Evolutionary conservation across 306 rosid species (phyloP).

Genomic region (Castanea crenata): DNA sequence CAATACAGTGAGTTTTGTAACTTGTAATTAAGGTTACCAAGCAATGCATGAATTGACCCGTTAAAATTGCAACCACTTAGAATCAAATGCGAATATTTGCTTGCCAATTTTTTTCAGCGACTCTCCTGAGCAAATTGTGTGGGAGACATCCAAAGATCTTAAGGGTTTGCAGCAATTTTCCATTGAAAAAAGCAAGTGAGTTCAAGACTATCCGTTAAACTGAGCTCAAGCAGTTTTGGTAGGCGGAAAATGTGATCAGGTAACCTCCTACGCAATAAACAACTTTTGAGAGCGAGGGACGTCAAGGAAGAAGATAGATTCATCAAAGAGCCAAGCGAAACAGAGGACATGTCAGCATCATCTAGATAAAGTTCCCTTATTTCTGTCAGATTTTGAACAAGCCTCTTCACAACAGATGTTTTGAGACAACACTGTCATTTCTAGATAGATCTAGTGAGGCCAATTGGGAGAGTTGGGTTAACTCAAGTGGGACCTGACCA

Average conservation of each 20-base stretch:
- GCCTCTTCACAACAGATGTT: neutral
- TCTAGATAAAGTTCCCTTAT: neutral
- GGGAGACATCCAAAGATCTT: neutral
- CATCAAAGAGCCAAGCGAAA: neutral
- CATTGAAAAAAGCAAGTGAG: constrained; percentile 1
- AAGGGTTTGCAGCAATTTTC: constrained; percentile 1
- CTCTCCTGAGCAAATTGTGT: neutral
- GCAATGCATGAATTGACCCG: too few relatives aligned
- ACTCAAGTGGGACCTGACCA: too few relatives aligned
- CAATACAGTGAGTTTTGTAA: too few relatives aligned
- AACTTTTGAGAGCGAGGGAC: neutral
- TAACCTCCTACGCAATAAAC: neutral
- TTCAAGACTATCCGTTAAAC: neutral
- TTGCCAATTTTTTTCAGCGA: neutral
- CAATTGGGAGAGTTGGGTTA: neutral
- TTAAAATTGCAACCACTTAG: neutral
- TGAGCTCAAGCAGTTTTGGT: neutral
- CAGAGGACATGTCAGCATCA: neutral
- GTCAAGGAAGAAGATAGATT: neutral
- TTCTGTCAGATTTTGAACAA: neutral
- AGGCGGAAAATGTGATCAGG: neutral
- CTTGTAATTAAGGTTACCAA: neutral
- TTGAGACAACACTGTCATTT: neutral
- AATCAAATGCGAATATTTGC: neutral
- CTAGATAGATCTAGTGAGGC: constrained; percentile 27